Evolutionary conservation across 2,329 filamentous ascomycete genomes (phyloP), one percentile per base, ranked within the genome.

Genomic region (Leptosphaerulina australis): DNA sequence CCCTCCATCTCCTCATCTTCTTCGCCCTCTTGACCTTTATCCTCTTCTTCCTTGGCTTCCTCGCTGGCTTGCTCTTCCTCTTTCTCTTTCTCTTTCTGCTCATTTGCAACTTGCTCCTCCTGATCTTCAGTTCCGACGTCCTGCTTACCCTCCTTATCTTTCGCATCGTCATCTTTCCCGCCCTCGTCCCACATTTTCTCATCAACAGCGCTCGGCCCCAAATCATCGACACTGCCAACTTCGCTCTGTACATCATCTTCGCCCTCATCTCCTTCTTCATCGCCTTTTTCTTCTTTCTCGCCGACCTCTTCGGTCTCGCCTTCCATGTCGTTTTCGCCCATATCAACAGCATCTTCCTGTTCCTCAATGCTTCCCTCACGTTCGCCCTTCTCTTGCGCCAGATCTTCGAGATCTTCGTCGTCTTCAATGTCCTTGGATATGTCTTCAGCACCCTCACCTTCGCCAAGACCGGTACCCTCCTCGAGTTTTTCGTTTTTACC

Each of bases 111-210:
- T 41, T 77, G 68, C 43, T 79, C 75, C 18, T 79, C 72, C 22
- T 78, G 67, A 18, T 74, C 81, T 74, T 62, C 79, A 58, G 75
- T 83, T 60, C 74, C 77, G 33, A 76, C 67, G 31, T 71, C 72
- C 9, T 77, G 81, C 45, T 91, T 85, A 5, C 85, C 87, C 66
- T 90, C 80, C 65, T 90, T 88, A 34, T 97, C 88, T 60, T 94
- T 94, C 37, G 93, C 88, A 1, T 88, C 86, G 37, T 92, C 85
- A 34, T 92, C 82, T 37, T 87, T 81, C 33, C 90, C 87, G 35
- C 87, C 86, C 29, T 91, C 92, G 73, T 99, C 92, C 94, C 94
- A 99, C 83, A 97, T 91, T 79, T 97, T 99, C 76, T 99, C 95
- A 69, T 99, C 95, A 1, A 97, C 88, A 15, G 93, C 90, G 12